Conservation (phyloP, 257 asterid species). For the Agastache rugosa region DNA sequence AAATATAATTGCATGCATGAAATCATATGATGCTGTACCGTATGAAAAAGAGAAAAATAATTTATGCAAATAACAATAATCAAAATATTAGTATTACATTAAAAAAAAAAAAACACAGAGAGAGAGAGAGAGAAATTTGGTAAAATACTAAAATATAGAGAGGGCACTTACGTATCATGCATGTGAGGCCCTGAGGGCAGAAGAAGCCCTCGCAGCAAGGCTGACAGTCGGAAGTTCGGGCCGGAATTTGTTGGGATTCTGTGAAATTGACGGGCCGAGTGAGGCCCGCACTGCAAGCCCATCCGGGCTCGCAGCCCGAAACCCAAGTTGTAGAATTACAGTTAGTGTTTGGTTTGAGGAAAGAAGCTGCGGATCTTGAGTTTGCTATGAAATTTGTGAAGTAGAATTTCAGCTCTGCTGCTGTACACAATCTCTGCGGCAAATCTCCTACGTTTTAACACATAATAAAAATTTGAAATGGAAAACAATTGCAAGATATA, state of each 20-base stretch:
- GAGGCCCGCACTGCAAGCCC: constrained; percentile 75
- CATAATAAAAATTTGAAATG: background rate
- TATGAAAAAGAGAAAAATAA: no score
- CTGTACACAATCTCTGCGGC: constrained; percentile 76
- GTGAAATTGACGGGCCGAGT: constrained; percentile 43
- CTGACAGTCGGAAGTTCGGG: constrained; percentile 68
- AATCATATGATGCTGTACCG: no score
- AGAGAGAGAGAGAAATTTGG: background rate
- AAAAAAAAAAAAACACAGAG: no score
- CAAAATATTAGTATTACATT: no score
- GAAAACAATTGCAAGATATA: background rate
- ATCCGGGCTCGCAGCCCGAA: constrained; percentile 96
- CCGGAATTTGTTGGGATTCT: constrained; percentile 55
- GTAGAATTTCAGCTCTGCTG: constrained; percentile 77
- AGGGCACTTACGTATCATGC: constrained; percentile 79
- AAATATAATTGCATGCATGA: no score
- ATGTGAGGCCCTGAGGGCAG: constrained; percentile 96
- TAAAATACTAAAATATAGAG: no score
- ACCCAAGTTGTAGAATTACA: constrained; percentile 80
- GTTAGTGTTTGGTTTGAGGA: constrained; percentile 69
- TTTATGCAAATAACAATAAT: no score
- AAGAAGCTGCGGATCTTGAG: constrained; percentile 38
- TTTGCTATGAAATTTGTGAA: constrained; percentile 66
- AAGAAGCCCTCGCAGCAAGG: constrained; percentile 96
- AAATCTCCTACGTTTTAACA: constrained; percentile 57